Base-by-base conservation (phyloP, 179 eudicot genomes). In the Silene noctiflora region DNA sequence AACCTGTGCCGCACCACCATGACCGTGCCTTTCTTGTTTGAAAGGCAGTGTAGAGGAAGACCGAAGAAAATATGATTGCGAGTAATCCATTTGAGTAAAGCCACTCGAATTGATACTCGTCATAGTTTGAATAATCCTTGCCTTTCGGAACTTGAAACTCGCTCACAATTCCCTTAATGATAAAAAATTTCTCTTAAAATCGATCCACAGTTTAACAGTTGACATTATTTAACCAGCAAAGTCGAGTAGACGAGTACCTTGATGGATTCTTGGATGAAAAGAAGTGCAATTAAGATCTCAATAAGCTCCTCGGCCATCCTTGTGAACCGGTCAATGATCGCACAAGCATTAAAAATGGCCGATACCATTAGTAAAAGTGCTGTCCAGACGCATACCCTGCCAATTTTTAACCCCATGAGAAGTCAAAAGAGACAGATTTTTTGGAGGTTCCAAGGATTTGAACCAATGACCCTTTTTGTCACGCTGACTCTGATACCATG, bases 1-100 rank as follows among this genome's bases (percentile, higher is more conserved):
- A 48, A 82, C 89, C 81, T 86, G 86, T 76, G 33, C 86, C 89
- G 35, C 73, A 87, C 53, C 72, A 74, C 87, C 86, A 87, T 58
- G 87, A 81, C 55, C 89, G 79, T 5, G 87, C 87, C 35, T 75
- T 74, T 77, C 83, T 77, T 73, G 82, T 74, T 53, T 72, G 74
- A 64, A 84, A 72, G 4, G 87, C 83, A 25, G 87, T 86, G 6
- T 73, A 84, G 39, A 86, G 81, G 21, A 86, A 39, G 31, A 84
- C 84, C 9, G 83, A 77, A 12, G 83, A 71, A 62, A 86, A 84
- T 33, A 88, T 73, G 53, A 88, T 72, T 0, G 83, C 86, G 11
- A 88, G 78, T 58, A 88, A 70, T 7, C 91, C 91, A 27, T 88
- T 88, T 8, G 80, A 59, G 42, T 84, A 88, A 6, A 81, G 81